Evolutionary conservation across 2,329 filamentous ascomycete genomes (phyloP), one percentile per base, ranked within the genome.

Genomic region (Colletotrichum acutatum): DNA sequence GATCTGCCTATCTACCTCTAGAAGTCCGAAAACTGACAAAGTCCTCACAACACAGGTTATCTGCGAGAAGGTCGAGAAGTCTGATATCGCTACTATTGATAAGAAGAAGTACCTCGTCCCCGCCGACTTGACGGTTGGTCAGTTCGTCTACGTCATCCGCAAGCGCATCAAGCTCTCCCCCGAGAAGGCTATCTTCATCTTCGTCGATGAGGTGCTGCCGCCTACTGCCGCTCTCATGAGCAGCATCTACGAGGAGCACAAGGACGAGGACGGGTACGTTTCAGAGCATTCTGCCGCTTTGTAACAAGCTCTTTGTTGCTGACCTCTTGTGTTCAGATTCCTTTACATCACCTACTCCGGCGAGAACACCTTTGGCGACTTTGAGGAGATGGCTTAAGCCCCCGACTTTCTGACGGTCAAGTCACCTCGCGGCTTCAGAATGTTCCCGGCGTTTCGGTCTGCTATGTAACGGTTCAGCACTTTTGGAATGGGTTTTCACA

Each of bases 21-120:
- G 26, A 24, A 52, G 28, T 9, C 49, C 24, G 37, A 19, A 62
- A 53, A 62, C 79, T 81, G 75, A 80, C 66, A 68, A 28, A 32
- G 8, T 46, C 34, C 16, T 58, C 26, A 46, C 58, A 49, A 16
- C 75, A 78, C 79, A 98, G 95, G 96, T 99, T 76, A 99, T 99
- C 84, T 99, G 97, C 89, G 97, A 98, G 86, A 98, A 98, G 89
- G 96, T 98, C 78, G 97, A 99, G 87, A 98, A 98, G 88, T 97
- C 94, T 75, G 97, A 99, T 83, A 99, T 99, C 80, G 97, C 97
- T 74, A 98, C 97, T 78, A 99, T 99, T 90, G 97, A 99, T 88
- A 99, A 99, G 93, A 99, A 99, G 92, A 99, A 99, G 89, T 99
- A 99, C 82, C 91, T 99, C 61, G 97, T 99, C 32, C 97, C 97